Base-by-base conservation (phyloP, 306 rosid genomes). In the Lablab purpureus region DNA sequence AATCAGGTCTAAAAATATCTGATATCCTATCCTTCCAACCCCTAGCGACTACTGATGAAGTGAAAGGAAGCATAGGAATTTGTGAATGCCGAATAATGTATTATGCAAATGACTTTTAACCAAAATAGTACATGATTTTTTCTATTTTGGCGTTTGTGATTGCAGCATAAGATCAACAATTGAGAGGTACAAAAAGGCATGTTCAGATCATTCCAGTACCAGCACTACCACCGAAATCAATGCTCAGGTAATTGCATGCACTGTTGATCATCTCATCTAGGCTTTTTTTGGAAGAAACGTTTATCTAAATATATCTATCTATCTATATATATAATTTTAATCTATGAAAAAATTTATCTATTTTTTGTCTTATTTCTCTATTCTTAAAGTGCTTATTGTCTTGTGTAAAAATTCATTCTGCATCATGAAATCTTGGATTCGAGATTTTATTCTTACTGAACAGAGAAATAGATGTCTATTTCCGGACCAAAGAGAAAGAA, bases 151-250 rank as follows among this genome's bases (percentile, higher is more conserved):
- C 17, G 7, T 64, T n/a, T 10, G 10, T 71, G 63, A 6, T 64
- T 23, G 13, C 79, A 92, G 98, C 83, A 91, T 93, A 77, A 91
- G 90, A 72, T 79, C 92, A 73, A 95, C 97, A 5, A 90, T 95
- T 59, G 99, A 92, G 50, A 92, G 91, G 90, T 95, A 95, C 88
- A 95, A 88, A 87, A 92, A 92, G 73, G 94, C 97, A 14, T 82
- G 88, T 74, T 90, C 97, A 22, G 99, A 95, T 71, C 87, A 68
- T 84, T 82, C 97, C 46, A 83, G 87, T 30, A 77, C 90, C 6
- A 87, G 85, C 64, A 82, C 97, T 47, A 76, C 90, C 55, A 87
- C 91, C 5, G 98, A 95, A 83, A 88, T 93, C 51, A 92, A 95
- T 10, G 91, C 99, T 83, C 97, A 92, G 89, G 99, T 95, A 85